phyloP scores from a whole-genome alignment of 2,329 filamentous ascomycete species.

The Emericellopsis atlantica region DNA sequence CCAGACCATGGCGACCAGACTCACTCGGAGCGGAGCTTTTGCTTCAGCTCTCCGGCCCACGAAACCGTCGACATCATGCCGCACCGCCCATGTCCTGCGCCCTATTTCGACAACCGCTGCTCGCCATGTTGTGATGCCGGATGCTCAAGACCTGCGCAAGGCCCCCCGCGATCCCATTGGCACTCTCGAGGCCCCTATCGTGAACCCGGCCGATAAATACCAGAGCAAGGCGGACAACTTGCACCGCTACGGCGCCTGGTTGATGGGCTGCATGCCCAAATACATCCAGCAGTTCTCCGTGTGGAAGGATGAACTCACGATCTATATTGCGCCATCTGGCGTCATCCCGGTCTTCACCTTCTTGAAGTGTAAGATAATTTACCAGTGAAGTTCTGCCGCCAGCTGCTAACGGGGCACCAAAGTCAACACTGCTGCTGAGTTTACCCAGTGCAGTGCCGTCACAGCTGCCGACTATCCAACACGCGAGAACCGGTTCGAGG shows the following conservation, averaged over 20 bases:
- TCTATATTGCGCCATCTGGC: slow-evolving; percentile 80
- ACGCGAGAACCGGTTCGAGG: slow-evolving; percentile 88
- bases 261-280: slow-evolving; percentile 94
- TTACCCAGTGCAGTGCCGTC: slow-evolving; percentile 84
- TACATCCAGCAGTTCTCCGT: slow-evolving; percentile 99
- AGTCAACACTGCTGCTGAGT: slow-evolving; percentile 96
- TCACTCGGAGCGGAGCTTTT: slow-evolving; percentile 42
- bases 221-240: slow-evolving; percentile 74
- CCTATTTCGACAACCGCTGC: slow-evolving; percentile 36
- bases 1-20: slow-evolving; percentile 46
- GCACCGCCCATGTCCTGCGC: slow-evolving; percentile 27
- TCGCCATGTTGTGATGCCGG: slow-evolving; percentile 41
- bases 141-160: slow-evolving; percentile 54
- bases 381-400: not conserved
- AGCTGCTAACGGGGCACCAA: slow-evolving; percentile 3
- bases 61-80: slow-evolving; percentile 27
- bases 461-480: slow-evolving; percentile 95
- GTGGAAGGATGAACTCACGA: slow-evolving; percentile 97
- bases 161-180: slow-evolving; percentile 45
- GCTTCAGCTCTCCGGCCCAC: slow-evolving; percentile 42
- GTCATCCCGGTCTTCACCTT: slow-evolving; percentile 88
- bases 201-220: slow-evolving; percentile 92
- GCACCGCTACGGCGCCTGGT: slow-evolving; percentile 90
- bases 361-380: slow-evolving; percentile 55
- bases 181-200: slow-evolving; percentile 61